phyloP scores from a whole-genome alignment of 2,329 filamentous ascomycete species.

The Botrytis tulipae region DNA sequence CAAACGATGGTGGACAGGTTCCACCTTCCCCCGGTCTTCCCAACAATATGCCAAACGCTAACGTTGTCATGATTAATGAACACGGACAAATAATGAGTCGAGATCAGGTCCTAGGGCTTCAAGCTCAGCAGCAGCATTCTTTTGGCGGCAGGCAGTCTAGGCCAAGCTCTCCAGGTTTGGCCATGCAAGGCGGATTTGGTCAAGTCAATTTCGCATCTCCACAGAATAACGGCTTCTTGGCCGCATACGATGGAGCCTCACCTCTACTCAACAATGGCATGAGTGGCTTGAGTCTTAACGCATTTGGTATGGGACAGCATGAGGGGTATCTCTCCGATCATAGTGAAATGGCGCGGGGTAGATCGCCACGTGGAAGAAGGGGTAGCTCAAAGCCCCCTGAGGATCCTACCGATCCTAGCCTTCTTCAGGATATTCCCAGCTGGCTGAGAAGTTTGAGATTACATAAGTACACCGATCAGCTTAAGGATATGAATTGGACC shows the following conservation, averaged over 20 bases:
- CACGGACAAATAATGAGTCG: conserved; percentile 82
- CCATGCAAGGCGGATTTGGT: conserved; percentile 69
- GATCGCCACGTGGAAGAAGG: conserved; percentile 86
- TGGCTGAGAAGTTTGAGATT: conserved; percentile 93
- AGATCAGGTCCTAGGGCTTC: conserved; percentile 80
- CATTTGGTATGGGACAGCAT: conserved; percentile 66
- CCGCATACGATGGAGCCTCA: conserved; percentile 76
- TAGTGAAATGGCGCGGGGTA: conserved; percentile 84
- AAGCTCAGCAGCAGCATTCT: conserved; percentile 59
- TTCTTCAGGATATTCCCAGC: conserved; percentile 91
- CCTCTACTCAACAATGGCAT: conserved; percentile 71
- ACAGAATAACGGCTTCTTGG: conserved; percentile 91
- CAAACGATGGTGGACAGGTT: conserved; percentile 71
- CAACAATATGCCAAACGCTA: conserved; percentile 64
- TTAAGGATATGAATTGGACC: conserved; percentile 96
- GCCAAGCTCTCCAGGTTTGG: conserved; percentile 83
- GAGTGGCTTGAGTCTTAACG: conserved; percentile 66
- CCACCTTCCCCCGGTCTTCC: conserved; percentile 67
- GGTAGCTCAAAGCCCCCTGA: conserved; percentile 97
- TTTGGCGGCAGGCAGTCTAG: conserved; percentile 74
- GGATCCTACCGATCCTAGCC: conserved; percentile 86
- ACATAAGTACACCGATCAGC: conserved; percentile 98
- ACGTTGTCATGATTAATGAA: conserved; percentile 92
- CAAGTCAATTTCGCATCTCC: conserved; percentile 76
- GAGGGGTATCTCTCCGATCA: conserved; percentile 94